Percentiles rank a stretch among this genome's conserved stretches.
Conservation (phyloP, 805 yeast genomes). For the Ogataea corticis region DNA sequence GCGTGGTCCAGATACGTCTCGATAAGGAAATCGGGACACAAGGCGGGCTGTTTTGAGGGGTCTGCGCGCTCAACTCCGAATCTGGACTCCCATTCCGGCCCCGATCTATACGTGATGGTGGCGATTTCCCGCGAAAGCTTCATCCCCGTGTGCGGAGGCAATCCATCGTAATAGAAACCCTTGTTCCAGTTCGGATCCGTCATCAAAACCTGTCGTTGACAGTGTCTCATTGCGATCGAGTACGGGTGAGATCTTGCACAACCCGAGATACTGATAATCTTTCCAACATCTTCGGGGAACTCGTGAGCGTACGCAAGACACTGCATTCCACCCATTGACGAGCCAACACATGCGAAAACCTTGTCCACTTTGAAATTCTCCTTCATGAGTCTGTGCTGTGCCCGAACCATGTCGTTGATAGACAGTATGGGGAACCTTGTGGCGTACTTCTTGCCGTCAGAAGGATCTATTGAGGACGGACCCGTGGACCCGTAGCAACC, state of each 20-base stretch:
- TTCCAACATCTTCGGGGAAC: slow-evolving; percentile 73
- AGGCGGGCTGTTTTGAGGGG: slow-evolving; percentile 74
- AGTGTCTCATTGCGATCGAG: slow-evolving; percentile 89
- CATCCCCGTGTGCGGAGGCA: slow-evolving; percentile 96
- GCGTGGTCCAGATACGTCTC: slow-evolving; percentile 94
- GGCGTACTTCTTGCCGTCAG: slow-evolving; percentile 66
- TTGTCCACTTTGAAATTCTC: slow-evolving; percentile 62
- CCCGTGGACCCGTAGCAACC: slow-evolving; percentile 97
- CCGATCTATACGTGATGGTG: slow-evolving; percentile 90
- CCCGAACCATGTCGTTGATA: slow-evolving; percentile 87
- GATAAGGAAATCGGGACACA: slow-evolving; percentile 90
- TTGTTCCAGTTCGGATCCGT: slow-evolving; percentile 94
- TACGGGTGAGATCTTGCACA: slow-evolving; percentile 94
- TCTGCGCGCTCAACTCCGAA: slow-evolving; percentile 88
- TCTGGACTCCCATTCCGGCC: slow-evolving; percentile 95
- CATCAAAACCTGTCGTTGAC: slow-evolving; percentile 92
- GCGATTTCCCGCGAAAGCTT: slow-evolving; percentile 92
- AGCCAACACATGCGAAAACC: slow-evolving; percentile 80
- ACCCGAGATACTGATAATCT: slow-evolving; percentile 80
- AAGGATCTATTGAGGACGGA: slow-evolving; percentile 79
- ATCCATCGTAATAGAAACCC: slow-evolving; percentile 69
- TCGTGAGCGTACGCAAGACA: slow-evolving; percentile 84
- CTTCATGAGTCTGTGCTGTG: slow-evolving; percentile 69
- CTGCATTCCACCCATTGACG: slow-evolving; percentile 99
- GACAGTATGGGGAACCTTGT: slow-evolving; percentile 87